These are phyloP conservation scores for Pelargonium nanum DNA, from an alignment of 345 rosid species.

Conservation along the genomic window DNA sequence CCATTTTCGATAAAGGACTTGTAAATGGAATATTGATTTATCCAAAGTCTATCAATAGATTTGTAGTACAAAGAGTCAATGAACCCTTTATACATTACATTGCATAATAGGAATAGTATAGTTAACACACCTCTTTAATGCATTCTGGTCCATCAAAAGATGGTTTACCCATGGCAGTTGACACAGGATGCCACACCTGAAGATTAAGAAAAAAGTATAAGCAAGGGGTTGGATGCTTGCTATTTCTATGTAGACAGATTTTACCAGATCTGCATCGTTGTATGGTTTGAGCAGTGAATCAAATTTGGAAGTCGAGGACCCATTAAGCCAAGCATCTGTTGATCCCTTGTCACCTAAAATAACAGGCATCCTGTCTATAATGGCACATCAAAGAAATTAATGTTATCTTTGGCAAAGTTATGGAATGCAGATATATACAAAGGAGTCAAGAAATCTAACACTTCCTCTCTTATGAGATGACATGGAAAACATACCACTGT, in stretches of 20 bases:
- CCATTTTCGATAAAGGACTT: too few relatives aligned
- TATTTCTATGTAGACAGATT: slow-evolving; percentile 10
- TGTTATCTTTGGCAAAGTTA: too few relatives aligned
- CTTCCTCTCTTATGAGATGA: background rate
- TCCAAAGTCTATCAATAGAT: too few relatives aligned
- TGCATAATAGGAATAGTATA: slow-evolving; percentile 1
- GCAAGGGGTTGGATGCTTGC: background rate
- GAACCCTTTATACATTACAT: background rate
- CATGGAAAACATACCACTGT: too few relatives aligned
- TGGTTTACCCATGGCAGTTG: slow-evolving; percentile 75
- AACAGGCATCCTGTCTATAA: slow-evolving; percentile 83
- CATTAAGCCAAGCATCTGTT: slow-evolving; percentile 55
- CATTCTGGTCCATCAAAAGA: slow-evolving; percentile 88
- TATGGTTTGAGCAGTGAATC: slow-evolving; percentile 57
- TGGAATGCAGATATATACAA: background rate
- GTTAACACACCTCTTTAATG: slow-evolving; percentile 49
- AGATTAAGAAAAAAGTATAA: slow-evolving; percentile 2
- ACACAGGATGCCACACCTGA: slow-evolving; percentile 80
- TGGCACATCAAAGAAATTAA: background rate
- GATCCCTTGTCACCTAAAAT: slow-evolving; percentile 66
- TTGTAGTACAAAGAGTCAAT: too few relatives aligned
- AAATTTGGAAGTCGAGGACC: slow-evolving; percentile 33
- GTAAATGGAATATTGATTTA: too few relatives aligned
- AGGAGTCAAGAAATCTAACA: background rate
- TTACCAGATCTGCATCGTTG: slow-evolving; percentile 65